These are phyloP conservation scores for Penicillium flavigenum DNA, from an alignment of 495 filamentous ascomycete genomes.

Conservation along the genomic window DNA sequence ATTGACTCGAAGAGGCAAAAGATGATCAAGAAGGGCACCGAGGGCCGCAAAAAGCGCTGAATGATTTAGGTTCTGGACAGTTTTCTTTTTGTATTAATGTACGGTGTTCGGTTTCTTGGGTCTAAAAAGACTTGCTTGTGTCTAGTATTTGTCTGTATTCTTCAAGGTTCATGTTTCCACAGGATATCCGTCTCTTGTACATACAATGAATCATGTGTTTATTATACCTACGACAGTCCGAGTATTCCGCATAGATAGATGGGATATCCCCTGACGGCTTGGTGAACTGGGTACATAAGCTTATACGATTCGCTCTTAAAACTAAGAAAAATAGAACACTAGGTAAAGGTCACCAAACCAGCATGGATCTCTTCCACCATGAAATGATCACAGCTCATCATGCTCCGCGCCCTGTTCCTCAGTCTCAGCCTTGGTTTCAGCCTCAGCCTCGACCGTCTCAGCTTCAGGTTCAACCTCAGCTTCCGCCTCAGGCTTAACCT, in stretches of 20 bases:
- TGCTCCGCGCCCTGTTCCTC: slow-evolving; percentile 1
- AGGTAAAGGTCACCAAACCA: background rate
- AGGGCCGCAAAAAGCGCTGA: slow-evolving; percentile 42
- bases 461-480: slow-evolving; percentile 28
- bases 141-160: slow-evolving; percentile 18
- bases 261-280: background rate
- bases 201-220: slow-evolving; percentile 23
- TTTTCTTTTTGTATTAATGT: slow-evolving; percentile 27
- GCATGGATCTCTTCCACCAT: background rate
- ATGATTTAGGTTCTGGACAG: slow-evolving; percentile 13
- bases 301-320: slow-evolving; percentile 5
- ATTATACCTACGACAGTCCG: slow-evolving; percentile 2
- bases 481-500: slow-evolving; percentile 44
- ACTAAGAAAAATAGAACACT: background rate
- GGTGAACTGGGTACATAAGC: background rate
- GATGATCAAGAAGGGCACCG: slow-evolving; percentile 54
- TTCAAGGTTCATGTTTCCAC: slow-evolving; percentile 16
- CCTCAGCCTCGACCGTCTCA: slow-evolving; percentile 22
- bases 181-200: slow-evolving; percentile 20
- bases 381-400: slow-evolving; percentile 6
- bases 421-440: background rate
- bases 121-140: slow-evolving; percentile 15
- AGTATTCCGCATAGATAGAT: background rate
- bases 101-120: slow-evolving; percentile 23
- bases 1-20: slow-evolving; percentile 51